phyloP scores from a whole-genome alignment of 371 early-diverging fungal genomes.

The Enteropsectra breve region DNA sequence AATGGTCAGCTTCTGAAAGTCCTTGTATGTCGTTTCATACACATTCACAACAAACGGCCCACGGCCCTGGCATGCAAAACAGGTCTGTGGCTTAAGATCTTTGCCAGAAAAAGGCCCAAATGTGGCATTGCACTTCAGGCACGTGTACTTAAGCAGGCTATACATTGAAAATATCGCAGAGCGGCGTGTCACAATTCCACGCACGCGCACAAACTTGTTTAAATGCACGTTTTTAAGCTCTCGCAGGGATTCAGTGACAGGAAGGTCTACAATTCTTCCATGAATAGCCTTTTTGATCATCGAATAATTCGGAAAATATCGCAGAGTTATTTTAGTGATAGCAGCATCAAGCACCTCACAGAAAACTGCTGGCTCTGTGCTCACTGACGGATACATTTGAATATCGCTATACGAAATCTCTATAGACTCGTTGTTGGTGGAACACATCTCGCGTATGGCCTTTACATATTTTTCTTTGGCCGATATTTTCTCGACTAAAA shows the following conservation, averaged over 20 bases:
- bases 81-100: constrained; percentile 74
- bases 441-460: constrained; percentile 56
- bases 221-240: constrained; percentile 75
- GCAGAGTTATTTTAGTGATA: constrained; percentile 73
- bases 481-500: too few species aligned
- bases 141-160: constrained; percentile 87
- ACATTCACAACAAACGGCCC: constrained; percentile 75
- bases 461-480: constrained; percentile 51
- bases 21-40: constrained; percentile 86
- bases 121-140: constrained; percentile 79
- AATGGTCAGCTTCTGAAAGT: constrained; percentile 88
- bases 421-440: constrained; percentile 53
- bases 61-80: constrained; percentile 79
- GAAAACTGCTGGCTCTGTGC: constrained; percentile 23
- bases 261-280: constrained; percentile 80
- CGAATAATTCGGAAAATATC: constrained; percentile 78
- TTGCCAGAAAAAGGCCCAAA: constrained; percentile 91
- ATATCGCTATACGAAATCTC: constrained; percentile 48
- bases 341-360: constrained; percentile 74
- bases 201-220: constrained; percentile 78
- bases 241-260: constrained; percentile 72
- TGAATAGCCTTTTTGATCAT: constrained; percentile 77
- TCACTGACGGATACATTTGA: constrained; percentile 14
- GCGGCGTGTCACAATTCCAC: constrained; percentile 86
- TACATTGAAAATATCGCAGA: constrained; percentile 87